Evolutionary conservation across 2,329 filamentous ascomycete genomes (phyloP), one percentile per base, ranked within the genome.

Genomic region (Cordyceps militaris): DNA sequence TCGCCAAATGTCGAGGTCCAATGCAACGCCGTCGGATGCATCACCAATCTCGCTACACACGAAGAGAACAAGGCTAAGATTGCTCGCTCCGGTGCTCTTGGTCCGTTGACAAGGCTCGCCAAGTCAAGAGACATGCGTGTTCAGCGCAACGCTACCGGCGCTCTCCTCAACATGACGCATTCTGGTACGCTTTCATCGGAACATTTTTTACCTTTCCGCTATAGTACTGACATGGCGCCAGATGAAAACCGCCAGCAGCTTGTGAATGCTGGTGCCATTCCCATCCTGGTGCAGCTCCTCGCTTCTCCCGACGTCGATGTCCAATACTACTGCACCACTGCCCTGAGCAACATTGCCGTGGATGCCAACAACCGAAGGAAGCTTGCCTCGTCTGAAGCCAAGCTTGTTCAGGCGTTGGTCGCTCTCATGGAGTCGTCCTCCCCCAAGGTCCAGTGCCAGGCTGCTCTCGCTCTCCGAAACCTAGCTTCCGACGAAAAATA

Each of bases 11-110:
- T 99, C 65, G 94, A 99, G 72, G 94, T 99, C 26, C 94, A 99
- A 74, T 99, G 94, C 79, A 99, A 99, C 73, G 94, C 94, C 44
- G 94, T 99, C 61, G 94, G 94, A 53, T 99, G 94, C 77, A 99
- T 99, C 72, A 99, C 94, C 47, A 99, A 99, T 70, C 76, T 99
- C 58, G 94, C 94, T 56, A 99, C 94, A 3, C 94, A 99, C 69
- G 94, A 99, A 75, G 94, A 97, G 66, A 99, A 99, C 77, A 99
- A 99, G 77, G 92, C 94, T 59, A 97, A 96, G 76, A 99, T 99
- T 71, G 94, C 94, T 64, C 85, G 91, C 61, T 99, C 94, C 3
- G 94, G 94, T 59, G 94, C 94, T 56, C 80, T 99, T 58, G 90
- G 88, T 8, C 94, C 94, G 9, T 77, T 99, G 65, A 99, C 94